phyloP scores from a whole-genome alignment of 306 rosid species.

The Albizia julibrissin region DNA sequence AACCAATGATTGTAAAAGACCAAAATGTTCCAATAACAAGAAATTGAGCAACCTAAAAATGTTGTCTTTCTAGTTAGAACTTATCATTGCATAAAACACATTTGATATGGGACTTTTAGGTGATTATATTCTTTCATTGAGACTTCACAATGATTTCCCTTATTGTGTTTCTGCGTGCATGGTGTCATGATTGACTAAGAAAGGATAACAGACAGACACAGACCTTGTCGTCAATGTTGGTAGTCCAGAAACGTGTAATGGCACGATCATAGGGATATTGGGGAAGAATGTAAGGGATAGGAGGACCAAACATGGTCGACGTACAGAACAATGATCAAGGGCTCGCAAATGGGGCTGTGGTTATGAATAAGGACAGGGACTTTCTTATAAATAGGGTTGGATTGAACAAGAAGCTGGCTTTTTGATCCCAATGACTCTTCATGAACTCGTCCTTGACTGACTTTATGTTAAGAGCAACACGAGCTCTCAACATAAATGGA shows the following conservation, averaged over 20 bases:
- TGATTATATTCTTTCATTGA: no score
- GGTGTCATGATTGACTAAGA: no score
- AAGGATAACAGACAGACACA: no score
- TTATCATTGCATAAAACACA: no score
- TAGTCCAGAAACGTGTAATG: conserved; percentile 50
- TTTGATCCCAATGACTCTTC: conserved; percentile 40
- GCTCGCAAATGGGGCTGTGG: conserved; percentile 46
- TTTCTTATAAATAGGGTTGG: conserved; percentile 59
- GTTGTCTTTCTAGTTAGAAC: no score
- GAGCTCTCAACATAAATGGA: conserved; percentile 39
- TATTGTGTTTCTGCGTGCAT: no score
- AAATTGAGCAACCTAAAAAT: no score
- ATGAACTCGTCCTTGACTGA: conserved; percentile 34
- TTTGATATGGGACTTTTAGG: no score
- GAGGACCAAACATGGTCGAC: conserved; percentile 52
- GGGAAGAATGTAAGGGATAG: conserved; percentile 44
- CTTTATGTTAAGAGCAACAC: conserved; percentile 42
- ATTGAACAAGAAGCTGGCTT: conserved; percentile 49
- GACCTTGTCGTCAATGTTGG: conserved; percentile 51
- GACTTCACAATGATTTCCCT: no score
- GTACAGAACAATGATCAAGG: conserved; percentile 50
- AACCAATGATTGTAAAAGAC: no score
- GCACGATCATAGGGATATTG: conserved; percentile 56
- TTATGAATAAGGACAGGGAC: conserved; percentile 48
- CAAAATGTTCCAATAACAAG: no score